These are phyloP conservation scores for Apiospora marii DNA, from an alignment of 2,329 filamentous ascomycete species.

Conservation along the genomic window DNA sequence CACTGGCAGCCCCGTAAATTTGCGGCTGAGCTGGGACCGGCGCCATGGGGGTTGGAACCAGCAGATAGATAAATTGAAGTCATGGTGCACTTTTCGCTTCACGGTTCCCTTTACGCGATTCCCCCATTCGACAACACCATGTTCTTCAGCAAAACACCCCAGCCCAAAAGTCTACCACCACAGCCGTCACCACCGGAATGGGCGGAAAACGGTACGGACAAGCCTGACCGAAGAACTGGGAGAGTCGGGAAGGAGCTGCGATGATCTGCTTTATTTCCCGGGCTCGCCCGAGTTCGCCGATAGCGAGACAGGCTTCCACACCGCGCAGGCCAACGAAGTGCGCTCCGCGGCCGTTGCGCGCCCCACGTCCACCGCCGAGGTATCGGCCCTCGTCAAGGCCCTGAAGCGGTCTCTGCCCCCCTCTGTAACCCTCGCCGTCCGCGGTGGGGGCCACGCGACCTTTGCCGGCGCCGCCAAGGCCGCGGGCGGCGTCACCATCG, in stretches of 20 bases:
- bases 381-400: neutral
- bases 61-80: neutral
- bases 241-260: neutral
- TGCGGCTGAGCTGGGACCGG: neutral
- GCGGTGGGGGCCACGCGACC: constrained; percentile 1
- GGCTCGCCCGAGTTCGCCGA: constrained; percentile 8
- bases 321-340: constrained; percentile 6
- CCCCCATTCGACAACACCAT: neutral
- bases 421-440: neutral
- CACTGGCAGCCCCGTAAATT: neutral
- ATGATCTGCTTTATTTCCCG: neutral
- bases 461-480: constrained; percentile 18
- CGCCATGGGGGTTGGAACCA: neutral
- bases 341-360: constrained; percentile 5
- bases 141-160: neutral
- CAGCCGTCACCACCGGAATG: neutral
- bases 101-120: too few species aligned
- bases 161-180: neutral
- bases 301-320: constrained; percentile 5
- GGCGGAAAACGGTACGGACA: neutral
- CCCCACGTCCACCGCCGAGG: neutral
- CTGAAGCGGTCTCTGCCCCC: neutral
- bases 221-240: neutral
- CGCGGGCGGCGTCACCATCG: constrained; percentile 9
- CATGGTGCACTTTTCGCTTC: neutral